Percentiles rank a stretch among this genome's conserved stretches.
Evolutionary conservation across 495 filamentous ascomycete species (phyloP).

Genomic region (Podospora pseudoanserina): DNA sequence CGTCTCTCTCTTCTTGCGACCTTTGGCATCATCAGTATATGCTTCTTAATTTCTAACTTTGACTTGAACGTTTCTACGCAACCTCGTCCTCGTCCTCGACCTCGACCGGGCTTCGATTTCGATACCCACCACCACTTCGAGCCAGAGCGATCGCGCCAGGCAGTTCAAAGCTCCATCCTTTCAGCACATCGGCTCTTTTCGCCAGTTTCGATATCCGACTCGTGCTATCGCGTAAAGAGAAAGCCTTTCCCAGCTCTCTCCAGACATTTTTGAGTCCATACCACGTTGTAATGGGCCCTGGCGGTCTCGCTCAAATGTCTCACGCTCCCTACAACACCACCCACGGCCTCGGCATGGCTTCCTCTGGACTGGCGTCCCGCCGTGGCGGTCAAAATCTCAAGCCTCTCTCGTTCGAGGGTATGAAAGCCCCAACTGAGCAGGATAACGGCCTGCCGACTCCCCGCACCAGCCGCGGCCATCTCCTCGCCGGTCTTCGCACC

Average conservation of each 20-base stretch:
- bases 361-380: constrained; percentile 75
- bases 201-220: constrained; percentile 4
- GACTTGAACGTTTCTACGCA: constrained; percentile 7
- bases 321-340: constrained; percentile 72
- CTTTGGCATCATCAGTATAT: constrained; percentile 22
- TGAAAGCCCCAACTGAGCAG: constrained; percentile 45
- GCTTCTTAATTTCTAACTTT: constrained; percentile 26
- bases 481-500: constrained; percentile 90
- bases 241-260: constrained; percentile 5
- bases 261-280: constrained; percentile 6
- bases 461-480: constrained; percentile 88
- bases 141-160: background rate
- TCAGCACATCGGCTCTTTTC: constrained; percentile 1
- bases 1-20: constrained; percentile 27
- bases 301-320: constrained; percentile 99
- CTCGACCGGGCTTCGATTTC: constrained; percentile 11
- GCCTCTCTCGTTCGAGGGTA: constrained; percentile 71
- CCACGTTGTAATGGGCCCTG: constrained; percentile 80
- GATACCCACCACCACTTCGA: constrained; percentile 1
- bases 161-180: background rate
- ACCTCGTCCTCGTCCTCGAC: background rate
- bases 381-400: constrained; percentile 81
- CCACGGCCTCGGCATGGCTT: constrained; percentile 64
- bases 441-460: constrained; percentile 68
- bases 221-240: background rate